A percentile compares a stretch with the other conserved stretches of the same genome.
Conservation (phyloP, 2,329 filamentous ascomycete species). For the Ilyonectria destructans region DNA sequence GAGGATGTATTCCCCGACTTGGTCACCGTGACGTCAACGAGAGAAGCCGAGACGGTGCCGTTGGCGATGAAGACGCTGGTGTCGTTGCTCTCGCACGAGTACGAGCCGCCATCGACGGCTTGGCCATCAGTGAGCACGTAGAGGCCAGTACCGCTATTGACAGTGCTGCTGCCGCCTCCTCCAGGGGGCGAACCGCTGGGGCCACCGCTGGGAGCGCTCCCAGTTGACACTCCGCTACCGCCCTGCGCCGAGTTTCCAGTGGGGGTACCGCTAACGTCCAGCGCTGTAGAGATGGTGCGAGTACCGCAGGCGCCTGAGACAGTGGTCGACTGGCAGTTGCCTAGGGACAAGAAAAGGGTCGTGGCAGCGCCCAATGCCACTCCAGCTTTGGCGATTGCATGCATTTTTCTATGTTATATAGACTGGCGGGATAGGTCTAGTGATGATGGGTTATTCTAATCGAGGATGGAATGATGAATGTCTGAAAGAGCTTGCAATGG, state of each 20-base stretch:
- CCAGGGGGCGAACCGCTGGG: constrained; percentile 2
- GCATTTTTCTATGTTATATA: constrained; percentile 20
- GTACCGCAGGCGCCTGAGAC: background rate
- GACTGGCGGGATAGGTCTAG: background rate
- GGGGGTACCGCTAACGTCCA: background rate
- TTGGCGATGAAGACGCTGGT: constrained; percentile 34
- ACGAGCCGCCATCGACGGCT: constrained; percentile 24
- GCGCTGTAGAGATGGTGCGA: background rate
- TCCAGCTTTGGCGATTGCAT: constrained; percentile 17
- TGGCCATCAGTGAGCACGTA: constrained; percentile 25
- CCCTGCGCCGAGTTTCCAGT: background rate
- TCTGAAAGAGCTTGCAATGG: background rate
- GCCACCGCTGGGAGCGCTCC: background rate
- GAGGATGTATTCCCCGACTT: constrained; percentile 32
- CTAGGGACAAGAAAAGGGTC: constrained; percentile 14
- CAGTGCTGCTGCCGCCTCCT: constrained; percentile 12
- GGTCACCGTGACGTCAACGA: constrained; percentile 22
- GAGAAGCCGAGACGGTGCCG: constrained; percentile 26
- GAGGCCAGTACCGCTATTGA: constrained; percentile 34
- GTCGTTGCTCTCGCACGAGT: constrained; percentile 23
- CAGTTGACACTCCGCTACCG: background rate
- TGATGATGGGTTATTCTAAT: background rate
- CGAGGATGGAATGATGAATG: background rate
- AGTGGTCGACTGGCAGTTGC: constrained; percentile 2
- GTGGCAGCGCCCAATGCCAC: constrained; percentile 21